Percentiles rank a stretch among this genome's conserved stretches.
phyloP scores from a whole-genome alignment of 768 basidiomycete genomes.

The Lyophyllum decastes region DNA sequence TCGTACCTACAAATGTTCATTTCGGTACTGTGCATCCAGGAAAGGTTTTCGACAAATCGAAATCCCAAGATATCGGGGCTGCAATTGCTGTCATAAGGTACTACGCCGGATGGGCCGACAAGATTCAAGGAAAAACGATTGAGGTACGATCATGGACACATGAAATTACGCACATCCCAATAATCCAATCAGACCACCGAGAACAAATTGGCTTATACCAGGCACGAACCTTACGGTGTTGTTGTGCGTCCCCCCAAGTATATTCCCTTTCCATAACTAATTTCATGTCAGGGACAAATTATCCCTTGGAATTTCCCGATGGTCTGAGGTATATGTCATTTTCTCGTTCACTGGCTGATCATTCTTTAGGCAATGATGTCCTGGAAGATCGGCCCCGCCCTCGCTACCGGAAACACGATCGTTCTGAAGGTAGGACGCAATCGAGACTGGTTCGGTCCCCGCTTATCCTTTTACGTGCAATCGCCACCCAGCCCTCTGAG shows the following conservation, averaged over 20 bases:
- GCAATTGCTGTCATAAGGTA: conserved; percentile 60
- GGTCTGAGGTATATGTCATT: conserved; percentile 6
- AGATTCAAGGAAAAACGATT: conserved; percentile 69
- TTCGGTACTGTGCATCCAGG: conserved; percentile 29
- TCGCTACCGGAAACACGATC: conserved; percentile 56
- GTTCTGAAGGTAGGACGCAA: conserved; percentile 43
- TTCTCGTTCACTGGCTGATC: neutral
- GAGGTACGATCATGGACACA: conserved; percentile 35
- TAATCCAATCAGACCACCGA: conserved; percentile 24
- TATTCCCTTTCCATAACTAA: neutral
- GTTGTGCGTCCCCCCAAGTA: conserved; percentile 24
- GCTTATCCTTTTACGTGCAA: neutral
- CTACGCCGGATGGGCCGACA: conserved; percentile 89
- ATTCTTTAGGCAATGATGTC: conserved; percentile 23
- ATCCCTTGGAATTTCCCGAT: conserved; percentile 59
- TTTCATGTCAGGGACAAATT: conserved; percentile 37
- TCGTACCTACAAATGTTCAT: neutral
- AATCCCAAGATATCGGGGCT: conserved; percentile 45
- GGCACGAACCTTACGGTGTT: conserved; percentile 61
- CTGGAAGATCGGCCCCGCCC: conserved; percentile 31
- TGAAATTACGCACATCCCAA: too few species aligned
- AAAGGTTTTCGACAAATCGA: conserved; percentile 55
- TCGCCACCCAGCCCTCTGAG: conserved; percentile 54
- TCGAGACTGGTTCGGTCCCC: neutral
- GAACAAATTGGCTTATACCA: conserved; percentile 27